Evolutionary conservation across 2,329 filamentous ascomycete genomes (phyloP), one percentile per base, ranked within the genome.

Genomic region (Penicillium frequentans): DNA sequence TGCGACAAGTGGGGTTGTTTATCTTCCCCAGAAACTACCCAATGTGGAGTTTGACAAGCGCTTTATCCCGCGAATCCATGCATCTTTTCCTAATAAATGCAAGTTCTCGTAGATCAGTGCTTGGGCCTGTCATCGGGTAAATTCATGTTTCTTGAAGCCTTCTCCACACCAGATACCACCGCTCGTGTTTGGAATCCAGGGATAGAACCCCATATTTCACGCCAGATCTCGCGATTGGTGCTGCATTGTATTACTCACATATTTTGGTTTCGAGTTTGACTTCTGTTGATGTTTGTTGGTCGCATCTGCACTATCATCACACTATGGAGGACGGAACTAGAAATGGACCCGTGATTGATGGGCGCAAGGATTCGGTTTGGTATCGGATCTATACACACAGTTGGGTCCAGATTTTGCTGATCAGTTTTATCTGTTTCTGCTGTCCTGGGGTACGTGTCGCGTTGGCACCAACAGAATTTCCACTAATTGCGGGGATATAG

Each of bases 381-480:
- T 58, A 63, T 48, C 61, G 59, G 11, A 51, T 79, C 50, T 79
- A 78, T 61, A 69, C 74, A 7, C 69, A 80, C 58, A 75, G 76
- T 14, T 82, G 79, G 79, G 76, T 77, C 43, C 79, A 82, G 64
- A 79, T 81, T 48, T 26, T 78, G 2, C 69, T 81, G 49, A 81
- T 81, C 55, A 78, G 77, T 64, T 70, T 81, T 49, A 81, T 82
- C 52, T 81, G 77, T 61, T 81, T 81, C 62, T 81, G 79, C 53
- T 74, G 77, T 33, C 79, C 78, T 50, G 78, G 73, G 3, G 52
- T 65, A 29, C 39, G 62, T 53, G 9, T 8, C 29, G 37, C 23
- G 13, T 16, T 11, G 13, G 3, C 19, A 21, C 9, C n/a, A 48
- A 48, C n/a, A 31, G 14, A 10, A 35, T 13, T 33, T 31, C 11